These are phyloP conservation scores for Lactarius psammicola DNA, from an alignment of 768 basidiomycete species.

Conservation along the genomic window DNA sequence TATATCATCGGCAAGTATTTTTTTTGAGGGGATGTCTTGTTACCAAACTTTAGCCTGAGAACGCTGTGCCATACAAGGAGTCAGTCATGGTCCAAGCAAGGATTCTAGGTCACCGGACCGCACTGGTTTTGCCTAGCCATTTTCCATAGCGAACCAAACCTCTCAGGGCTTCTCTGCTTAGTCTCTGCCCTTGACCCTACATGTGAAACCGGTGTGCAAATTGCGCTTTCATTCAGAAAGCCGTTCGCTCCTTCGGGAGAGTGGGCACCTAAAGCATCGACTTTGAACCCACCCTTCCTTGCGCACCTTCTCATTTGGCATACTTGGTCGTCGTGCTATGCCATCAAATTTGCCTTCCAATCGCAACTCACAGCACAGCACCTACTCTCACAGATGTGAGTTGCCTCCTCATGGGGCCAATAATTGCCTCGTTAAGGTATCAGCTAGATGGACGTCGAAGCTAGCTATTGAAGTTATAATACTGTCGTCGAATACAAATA, in stretches of 20 bases:
- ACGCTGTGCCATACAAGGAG: not conserved
- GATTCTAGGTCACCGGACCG: slow-evolving; percentile 6
- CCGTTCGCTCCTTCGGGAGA: not conserved
- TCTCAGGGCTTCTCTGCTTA: not conserved
- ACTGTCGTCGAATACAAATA: not conserved
- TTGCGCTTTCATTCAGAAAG: slow-evolving; percentile 17
- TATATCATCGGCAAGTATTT: not conserved
- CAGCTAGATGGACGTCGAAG: not conserved
- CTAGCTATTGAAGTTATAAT: not conserved
- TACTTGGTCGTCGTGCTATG: not conserved
- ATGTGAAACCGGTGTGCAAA: slow-evolving; percentile 4
- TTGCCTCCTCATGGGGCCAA: not conserved
- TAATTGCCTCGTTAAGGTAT: not conserved
- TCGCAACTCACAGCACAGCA: not conserved
- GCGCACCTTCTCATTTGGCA: not conserved
- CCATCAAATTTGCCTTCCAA: not conserved
- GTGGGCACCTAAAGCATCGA: not conserved
- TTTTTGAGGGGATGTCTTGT: not conserved
- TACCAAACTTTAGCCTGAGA: not conserved
- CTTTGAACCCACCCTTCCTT: not conserved
- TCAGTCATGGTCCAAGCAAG: not conserved
- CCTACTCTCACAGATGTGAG: not conserved
- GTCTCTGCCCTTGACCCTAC: slow-evolving; percentile 6
- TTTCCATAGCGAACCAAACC: not conserved
- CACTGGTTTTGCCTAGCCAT: not conserved